Evolutionary conservation across 345 rosid species (phyloP).

Genomic region (Aquilaria sinensis): DNA sequence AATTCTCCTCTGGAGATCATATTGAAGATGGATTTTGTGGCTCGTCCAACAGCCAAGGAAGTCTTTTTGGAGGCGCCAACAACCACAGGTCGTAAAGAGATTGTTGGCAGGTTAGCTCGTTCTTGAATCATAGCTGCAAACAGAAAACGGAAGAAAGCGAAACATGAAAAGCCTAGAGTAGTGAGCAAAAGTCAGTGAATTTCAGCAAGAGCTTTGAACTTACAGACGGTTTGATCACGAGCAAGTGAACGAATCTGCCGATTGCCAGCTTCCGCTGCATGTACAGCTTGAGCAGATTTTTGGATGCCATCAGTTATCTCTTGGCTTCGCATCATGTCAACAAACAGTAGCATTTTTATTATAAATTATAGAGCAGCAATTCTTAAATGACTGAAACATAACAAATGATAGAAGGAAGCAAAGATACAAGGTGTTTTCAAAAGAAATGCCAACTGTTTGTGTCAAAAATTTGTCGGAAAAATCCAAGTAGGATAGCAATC

Average conservation of each 20-base stretch:
- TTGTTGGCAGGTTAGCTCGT: slow-evolving; percentile 73
- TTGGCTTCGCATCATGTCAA: slow-evolving; percentile 46
- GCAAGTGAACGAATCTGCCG: slow-evolving; percentile 75
- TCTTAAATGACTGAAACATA: too few species aligned
- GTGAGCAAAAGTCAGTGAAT: too few species aligned
- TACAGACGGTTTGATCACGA: slow-evolving; percentile 76
- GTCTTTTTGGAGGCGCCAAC: slow-evolving; percentile 79
- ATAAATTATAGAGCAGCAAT: too few species aligned
- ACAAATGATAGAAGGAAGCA: too few species aligned
- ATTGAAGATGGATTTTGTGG: slow-evolving; percentile 63
- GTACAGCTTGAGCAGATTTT: slow-evolving; percentile 87
- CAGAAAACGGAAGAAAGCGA: not conserved
- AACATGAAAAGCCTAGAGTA: too few species aligned
- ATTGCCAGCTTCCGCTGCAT: slow-evolving; percentile 89
- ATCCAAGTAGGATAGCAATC: too few species aligned
- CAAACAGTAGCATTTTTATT: not conserved
- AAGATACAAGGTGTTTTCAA: too few species aligned
- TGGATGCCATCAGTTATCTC: slow-evolving; percentile 82
- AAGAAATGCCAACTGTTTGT: too few species aligned
- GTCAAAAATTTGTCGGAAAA: too few species aligned
- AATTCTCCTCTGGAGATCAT: slow-evolving; percentile 51
- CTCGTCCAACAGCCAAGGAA: slow-evolving; percentile 70
- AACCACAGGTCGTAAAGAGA: slow-evolving; percentile 76
- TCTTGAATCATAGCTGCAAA: slow-evolving; percentile 85
- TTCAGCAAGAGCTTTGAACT: slow-evolving; percentile 13